Percentiles rank a stretch among this genome's conserved stretches.
These are phyloP conservation scores for Pseudopyrenochaeta lycopersici DNA, from an alignment of 2,329 filamentous ascomycete species.

Conservation along the genomic window DNA sequence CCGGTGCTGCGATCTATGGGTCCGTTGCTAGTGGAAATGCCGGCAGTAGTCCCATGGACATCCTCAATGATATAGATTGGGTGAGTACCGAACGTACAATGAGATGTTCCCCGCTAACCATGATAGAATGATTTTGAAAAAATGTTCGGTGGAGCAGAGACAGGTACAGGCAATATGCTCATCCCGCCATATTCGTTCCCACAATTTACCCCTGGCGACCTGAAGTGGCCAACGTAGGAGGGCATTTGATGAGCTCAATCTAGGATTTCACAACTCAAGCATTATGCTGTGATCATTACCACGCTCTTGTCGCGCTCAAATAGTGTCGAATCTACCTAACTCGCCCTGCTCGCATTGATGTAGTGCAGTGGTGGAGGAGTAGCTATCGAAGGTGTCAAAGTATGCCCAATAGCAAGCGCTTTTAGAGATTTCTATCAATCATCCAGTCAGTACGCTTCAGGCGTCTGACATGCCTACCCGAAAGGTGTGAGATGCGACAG, in stretches of 20 bases:
- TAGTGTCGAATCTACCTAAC: neutral
- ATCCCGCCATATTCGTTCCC: slow-evolving; percentile 49
- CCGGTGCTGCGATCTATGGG: slow-evolving; percentile 5
- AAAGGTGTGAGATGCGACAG: too few species aligned
- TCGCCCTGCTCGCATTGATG: neutral
- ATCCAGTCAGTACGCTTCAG: too few species aligned
- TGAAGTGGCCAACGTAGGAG: slow-evolving; percentile 26
- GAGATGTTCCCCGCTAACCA: slow-evolving; percentile 5
- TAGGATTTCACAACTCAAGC: too few species aligned
- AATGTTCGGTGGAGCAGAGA: slow-evolving; percentile 51
- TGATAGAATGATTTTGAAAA: slow-evolving; percentile 57
- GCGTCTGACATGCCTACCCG: too few species aligned
- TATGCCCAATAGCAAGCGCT: too few species aligned
- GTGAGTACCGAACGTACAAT: slow-evolving; percentile 55
- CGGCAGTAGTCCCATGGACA: slow-evolving; percentile 32
- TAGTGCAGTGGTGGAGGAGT: too few species aligned
- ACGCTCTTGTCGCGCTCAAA: too few species aligned
- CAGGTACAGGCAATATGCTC: slow-evolving; percentile 35
- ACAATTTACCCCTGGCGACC: slow-evolving; percentile 32
- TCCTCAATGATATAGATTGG: slow-evolving; percentile 69
- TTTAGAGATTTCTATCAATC: too few species aligned
- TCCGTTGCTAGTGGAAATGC: slow-evolving; percentile 2
- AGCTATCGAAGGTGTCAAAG: too few species aligned
- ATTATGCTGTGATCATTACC: too few species aligned
- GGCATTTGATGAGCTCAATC: neutral